Conservation (phyloP, 2,329 filamentous ascomycete species). For the Corinectria fuckeliana region DNA sequence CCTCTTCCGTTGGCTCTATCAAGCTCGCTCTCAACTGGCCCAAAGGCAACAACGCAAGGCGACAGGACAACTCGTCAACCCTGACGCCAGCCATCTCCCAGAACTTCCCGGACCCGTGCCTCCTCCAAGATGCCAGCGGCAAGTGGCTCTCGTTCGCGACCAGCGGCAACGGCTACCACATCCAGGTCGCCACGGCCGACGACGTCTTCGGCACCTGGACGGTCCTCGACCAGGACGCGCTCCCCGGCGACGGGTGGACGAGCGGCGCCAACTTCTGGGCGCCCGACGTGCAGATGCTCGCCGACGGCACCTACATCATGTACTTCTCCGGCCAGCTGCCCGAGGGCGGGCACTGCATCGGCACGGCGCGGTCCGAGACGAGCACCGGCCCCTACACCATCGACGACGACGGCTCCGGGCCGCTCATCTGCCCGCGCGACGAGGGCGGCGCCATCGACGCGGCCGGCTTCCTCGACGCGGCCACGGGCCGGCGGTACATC, state of each 20-base stretch:
- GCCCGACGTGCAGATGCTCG: constrained; percentile 62
- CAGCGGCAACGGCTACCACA: constrained; percentile 54
- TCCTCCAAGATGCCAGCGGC: constrained; percentile 54
- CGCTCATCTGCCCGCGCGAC: constrained; percentile 59
- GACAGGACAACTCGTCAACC: constrained; percentile 14
- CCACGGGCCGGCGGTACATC: constrained; percentile 61
- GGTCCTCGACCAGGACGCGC: constrained; percentile 57
- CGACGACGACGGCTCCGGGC: constrained; percentile 43
- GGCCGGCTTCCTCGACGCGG: constrained; percentile 62
- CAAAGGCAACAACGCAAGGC: background rate
- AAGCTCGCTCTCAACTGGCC: constrained; percentile 10
- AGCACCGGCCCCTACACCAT: constrained; percentile 61
- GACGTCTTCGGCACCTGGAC: constrained; percentile 56
- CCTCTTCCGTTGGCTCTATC: background rate
- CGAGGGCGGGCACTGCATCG: constrained; percentile 61
- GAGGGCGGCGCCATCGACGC: constrained; percentile 69
- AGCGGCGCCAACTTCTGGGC: constrained; percentile 64
- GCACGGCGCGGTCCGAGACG: constrained; percentile 56
- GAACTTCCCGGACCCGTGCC: constrained; percentile 63
- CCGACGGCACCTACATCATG: constrained; percentile 61
- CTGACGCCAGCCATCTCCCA: constrained; percentile 22
- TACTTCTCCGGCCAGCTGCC: constrained; percentile 62
- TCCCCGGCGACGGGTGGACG: constrained; percentile 63
- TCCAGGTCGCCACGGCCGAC: constrained; percentile 60
- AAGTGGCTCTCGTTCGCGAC: constrained; percentile 66